phyloP scores from a whole-genome alignment of 768 basidiomycete species.

The Podaxis sp. region DNA sequence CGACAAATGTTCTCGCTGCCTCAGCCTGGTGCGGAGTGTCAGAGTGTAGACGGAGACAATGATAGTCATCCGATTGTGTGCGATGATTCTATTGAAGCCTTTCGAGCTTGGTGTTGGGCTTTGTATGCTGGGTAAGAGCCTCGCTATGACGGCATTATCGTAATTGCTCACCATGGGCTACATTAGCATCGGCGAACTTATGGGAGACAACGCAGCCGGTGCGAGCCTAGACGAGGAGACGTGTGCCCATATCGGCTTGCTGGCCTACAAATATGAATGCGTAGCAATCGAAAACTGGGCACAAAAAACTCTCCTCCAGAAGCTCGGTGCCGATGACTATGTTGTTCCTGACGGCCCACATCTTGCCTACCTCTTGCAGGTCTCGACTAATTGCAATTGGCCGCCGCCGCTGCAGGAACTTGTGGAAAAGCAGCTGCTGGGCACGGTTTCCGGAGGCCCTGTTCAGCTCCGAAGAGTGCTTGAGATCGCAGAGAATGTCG shows the following conservation, averaged over 20 bases:
- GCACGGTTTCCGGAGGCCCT: background rate
- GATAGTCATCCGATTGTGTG: slow-evolving; percentile 1
- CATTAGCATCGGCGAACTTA: too few species aligned
- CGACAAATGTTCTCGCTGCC: background rate
- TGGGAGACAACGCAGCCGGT: too few species aligned
- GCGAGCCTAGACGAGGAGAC: background rate
- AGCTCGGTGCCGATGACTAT: background rate
- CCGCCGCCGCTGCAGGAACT: background rate
- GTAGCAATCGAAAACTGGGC: background rate
- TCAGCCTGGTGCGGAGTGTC: background rate
- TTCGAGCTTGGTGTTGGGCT: slow-evolving; percentile 4
- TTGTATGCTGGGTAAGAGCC: slow-evolving; percentile 1
- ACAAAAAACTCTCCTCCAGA: background rate
- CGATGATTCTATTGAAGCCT: background rate
- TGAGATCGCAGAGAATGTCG: background rate
- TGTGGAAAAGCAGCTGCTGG: background rate
- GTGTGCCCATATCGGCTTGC: background rate
- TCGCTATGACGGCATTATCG: background rate
- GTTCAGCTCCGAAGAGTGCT: background rate
- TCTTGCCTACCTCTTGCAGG: background rate
- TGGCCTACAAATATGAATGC: slow-evolving; percentile 6
- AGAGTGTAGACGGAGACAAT: background rate
- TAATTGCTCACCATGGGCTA: too few species aligned
- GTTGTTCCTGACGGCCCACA: too few species aligned
- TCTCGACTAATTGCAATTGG: background rate